Evolutionary conservation across 139 green algal genomes (phyloP).

Genomic region (Coelastrella sp.): DNA sequence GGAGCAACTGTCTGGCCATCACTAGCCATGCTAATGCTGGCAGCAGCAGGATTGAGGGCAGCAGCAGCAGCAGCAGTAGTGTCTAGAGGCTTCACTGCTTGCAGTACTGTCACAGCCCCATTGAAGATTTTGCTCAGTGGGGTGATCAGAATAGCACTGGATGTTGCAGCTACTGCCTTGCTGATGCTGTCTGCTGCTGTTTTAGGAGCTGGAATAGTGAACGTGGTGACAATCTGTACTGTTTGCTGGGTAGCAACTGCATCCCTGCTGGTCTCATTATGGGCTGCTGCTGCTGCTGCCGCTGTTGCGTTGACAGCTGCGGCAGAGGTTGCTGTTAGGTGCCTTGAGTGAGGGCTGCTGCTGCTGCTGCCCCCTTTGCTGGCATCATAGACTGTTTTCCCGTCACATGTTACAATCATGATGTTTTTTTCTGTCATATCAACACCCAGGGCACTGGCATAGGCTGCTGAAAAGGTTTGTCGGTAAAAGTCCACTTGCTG

Average conservation of each 20-base stretch:
- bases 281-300: neutral
- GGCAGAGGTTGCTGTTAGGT: neutral
- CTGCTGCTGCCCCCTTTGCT: neutral
- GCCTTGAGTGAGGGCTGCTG: neutral
- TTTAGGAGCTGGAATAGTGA: neutral
- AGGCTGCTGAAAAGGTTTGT: neutral
- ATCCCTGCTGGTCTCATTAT: neutral
- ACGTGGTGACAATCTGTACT: neutral
- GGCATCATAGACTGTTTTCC: neutral
- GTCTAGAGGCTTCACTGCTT: neutral
- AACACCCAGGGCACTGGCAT: neutral
- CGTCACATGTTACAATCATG: neutral
- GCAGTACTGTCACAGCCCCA: neutral
- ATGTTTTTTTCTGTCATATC: neutral
- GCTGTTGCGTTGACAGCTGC: neutral
- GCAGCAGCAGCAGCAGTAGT: neutral
- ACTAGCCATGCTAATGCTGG: neutral
- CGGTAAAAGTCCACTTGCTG: neutral
- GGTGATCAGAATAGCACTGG: neutral
- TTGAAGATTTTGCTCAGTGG: neutral
- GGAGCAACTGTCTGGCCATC: neutral
- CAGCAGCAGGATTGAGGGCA: neutral
- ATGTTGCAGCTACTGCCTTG: neutral
- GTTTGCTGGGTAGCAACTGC: neutral
- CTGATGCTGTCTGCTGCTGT: neutral